A percentile compares a stretch with the other conserved stretches of the same genome.
Evolutionary conservation across 306 rosid genomes (phyloP).

Genomic region (Ceratonia siliqua): DNA sequence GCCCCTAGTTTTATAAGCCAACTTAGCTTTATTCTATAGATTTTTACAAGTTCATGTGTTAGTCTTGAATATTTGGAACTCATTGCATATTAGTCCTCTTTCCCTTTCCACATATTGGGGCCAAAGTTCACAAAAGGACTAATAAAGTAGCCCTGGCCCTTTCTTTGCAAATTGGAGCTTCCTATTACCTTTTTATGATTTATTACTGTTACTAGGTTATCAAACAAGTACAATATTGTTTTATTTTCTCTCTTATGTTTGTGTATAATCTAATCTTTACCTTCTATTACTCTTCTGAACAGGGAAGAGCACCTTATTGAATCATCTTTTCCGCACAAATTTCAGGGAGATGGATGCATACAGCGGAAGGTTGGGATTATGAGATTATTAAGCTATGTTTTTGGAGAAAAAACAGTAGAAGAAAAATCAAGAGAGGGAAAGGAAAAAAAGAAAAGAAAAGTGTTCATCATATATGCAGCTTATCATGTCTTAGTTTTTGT

Average conservation of each 20-base stretch:
- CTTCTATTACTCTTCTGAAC: slow-evolving; percentile 25
- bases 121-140: too few relatives aligned
- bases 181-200: slow-evolving; percentile 14
- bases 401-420: not conserved
- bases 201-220: slow-evolving; percentile 15
- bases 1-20: too few relatives aligned
- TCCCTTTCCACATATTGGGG: too few relatives aligned
- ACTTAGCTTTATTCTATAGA: too few relatives aligned
- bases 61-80: too few relatives aligned
- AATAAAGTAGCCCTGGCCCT: not conserved
- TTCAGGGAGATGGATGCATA: slow-evolving; percentile 96
- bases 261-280: slow-evolving; percentile 19
- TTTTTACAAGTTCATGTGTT: too few relatives aligned
- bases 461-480: not conserved
- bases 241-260: not conserved
- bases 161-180: slow-evolving; percentile 9
- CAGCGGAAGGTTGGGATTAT: slow-evolving; percentile 72
- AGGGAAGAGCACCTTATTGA: slow-evolving; percentile 94
- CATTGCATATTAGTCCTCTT: too few relatives aligned
- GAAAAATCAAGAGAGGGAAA: not conserved
- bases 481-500: not conserved
- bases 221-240: not conserved
- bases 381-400: not conserved
- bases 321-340: slow-evolving; percentile 76
- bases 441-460: not conserved